Base-by-base conservation (phyloP, 2,329 filamentous ascomycete genomes). In the Fusarium multiceps region DNA sequence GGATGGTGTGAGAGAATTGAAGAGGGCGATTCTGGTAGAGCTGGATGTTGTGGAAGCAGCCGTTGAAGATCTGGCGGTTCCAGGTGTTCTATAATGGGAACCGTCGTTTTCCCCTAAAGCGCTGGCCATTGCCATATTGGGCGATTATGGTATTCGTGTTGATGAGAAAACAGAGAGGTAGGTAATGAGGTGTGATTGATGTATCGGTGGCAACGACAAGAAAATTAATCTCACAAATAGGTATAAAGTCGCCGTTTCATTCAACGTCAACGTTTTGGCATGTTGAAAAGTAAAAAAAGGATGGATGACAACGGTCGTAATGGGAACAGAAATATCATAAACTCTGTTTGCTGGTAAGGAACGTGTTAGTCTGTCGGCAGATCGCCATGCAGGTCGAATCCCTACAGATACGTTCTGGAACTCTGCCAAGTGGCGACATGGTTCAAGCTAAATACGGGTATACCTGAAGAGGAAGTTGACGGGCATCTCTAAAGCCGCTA, bases 401-500 rank as follows among this genome's bases (percentile, higher is more conserved):
- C 32, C 18, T 51, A 40, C 28, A n/a, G 28, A 63, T 59, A 34
- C 40, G 61, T 64, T 64, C 61, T 37, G 41, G 61, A 64, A 64
- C 61, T 65, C 21, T 46, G 46, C 60, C 40, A 61, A 55, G 63
- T 66, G 63, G 63, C 63, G 55, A 59, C 63, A 61, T 43, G 63
- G 63, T 66, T 66, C 34, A 66, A 49, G 42, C 48, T 41, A 64
- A 34, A 59, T 20, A 43, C 63, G 63, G 62, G 63, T 55, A 66
- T 66, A 41, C 62, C 63, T 66, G 63, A 66, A 55, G 30, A 66
- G 63, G 63, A 66, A 66, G 63, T 66, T 66, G 48, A 55, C 63
- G 62, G 48, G 49, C 63, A 66, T 66, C 32, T 51, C 55, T 16
- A 53, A 23, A 66, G 62, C 55, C 63, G 55, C 63, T 66, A 66